Base-by-base conservation (phyloP, 169 alveolate genomes). In the Plasmodium malariae region DNA sequence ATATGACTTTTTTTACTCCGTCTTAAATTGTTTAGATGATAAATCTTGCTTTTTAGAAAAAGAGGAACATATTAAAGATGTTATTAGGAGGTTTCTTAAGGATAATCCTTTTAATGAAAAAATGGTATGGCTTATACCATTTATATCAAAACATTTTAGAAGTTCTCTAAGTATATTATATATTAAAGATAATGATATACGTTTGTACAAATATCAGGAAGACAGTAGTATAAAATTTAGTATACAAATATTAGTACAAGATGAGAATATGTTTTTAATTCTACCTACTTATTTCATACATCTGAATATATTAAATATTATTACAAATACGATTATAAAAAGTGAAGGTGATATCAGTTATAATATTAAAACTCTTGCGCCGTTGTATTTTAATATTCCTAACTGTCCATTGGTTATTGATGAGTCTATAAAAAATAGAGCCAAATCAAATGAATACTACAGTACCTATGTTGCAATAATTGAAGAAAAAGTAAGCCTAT, bases 61-160 rank as follows among this genome's bases (percentile, higher is more conserved):
- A 17, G 67, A 9, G 3, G 72, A 67, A 36, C 40, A 32, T 71
- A 76, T 55, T 17, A 63, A 34, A 45, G 36, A 62, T 19, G 24
- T 32, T 19, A 32, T 86, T 19, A 37, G 37, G 12, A 86, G 17
- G 11, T 86, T 57, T 63, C 70, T 86, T n/a, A 68, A 40, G 36
- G 30, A 69, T 24, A 28, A 30, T 14, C 55, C 74, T 24, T 86
- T 86, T 71, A 59, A 69, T 63, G 30, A 86, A 68, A 69, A 86
- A n/a, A 86, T 86, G 92, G 51, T 86, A 57, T 86, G 92, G 92
- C 19, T 86, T 24, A 55, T 86, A 59, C 92, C 92, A 17, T 21
- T 86, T 11, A 49, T 86, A 14, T 86, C 92, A 28, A 17, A 69
- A 11, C 40, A 63, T 70, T 86, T 86, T 70, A 86, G 37, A 48